Conservation (phyloP, 768 basidiomycete genomes). For the Macrolepiota dolichaula region DNA sequence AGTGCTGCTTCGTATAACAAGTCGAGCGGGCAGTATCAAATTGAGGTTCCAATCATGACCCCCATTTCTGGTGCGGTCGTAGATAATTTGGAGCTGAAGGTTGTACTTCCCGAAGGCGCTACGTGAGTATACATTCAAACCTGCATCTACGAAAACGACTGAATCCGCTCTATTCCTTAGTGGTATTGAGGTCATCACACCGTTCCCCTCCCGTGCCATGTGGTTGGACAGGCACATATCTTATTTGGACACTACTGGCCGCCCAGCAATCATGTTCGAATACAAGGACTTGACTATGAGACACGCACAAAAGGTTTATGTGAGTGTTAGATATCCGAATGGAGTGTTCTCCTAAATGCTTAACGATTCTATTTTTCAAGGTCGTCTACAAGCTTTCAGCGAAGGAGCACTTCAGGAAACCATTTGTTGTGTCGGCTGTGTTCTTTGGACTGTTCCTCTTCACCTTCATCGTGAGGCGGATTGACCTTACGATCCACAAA, state of each 20-base stretch:
- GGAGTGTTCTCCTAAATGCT: neutral
- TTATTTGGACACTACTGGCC: constrained; percentile 90
- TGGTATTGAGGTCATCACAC: constrained; percentile 70
- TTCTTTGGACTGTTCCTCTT: constrained; percentile 64
- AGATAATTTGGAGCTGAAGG: constrained; percentile 71
- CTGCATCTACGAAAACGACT: neutral
- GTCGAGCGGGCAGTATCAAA: constrained; percentile 60
- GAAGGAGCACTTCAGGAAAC: constrained; percentile 84
- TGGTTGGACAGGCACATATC: constrained; percentile 67
- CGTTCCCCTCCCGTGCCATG: constrained; percentile 72
- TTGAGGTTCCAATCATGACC: constrained; percentile 86
- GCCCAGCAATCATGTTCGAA: constrained; percentile 70
- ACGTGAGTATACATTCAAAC: constrained; percentile 53
- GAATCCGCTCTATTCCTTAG: constrained; percentile 36
- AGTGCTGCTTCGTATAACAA: constrained; percentile 67
- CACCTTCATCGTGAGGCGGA: constrained; percentile 38
- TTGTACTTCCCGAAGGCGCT: constrained; percentile 94
- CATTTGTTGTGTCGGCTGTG: constrained; percentile 69
- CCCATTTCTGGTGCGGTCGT: constrained; percentile 77
- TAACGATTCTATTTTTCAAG: constrained; percentile 33
- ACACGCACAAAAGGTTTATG: constrained; percentile 80
- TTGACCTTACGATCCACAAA: constrained; percentile 43
- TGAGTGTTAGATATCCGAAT: constrained; percentile 37
- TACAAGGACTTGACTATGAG: constrained; percentile 76
- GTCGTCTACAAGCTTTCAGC: constrained; percentile 84